These are phyloP conservation scores for Microascus cirrosus DNA, from an alignment of 2,329 filamentous ascomycete species.

Conservation along the genomic window DNA sequence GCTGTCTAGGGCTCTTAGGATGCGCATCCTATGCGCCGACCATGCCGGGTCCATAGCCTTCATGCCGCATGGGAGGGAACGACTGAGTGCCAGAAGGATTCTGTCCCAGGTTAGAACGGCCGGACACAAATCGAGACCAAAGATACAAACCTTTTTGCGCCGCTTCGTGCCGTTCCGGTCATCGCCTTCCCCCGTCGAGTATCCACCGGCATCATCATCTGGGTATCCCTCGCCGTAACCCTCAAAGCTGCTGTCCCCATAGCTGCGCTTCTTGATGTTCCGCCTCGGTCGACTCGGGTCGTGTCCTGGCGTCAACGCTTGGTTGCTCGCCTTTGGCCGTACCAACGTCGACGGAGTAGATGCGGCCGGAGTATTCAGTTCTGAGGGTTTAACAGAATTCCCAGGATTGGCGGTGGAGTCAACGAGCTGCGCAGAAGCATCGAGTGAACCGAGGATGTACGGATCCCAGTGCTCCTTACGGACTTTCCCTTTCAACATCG, in stretches of 20 bases:
- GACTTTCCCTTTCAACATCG: constrained; percentile 40
- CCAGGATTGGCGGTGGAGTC: constrained; percentile 8
- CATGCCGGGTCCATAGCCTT: constrained; percentile 47
- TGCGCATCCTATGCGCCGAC: constrained; percentile 34
- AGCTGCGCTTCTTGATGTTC: constrained; percentile 61
- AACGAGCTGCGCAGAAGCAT: constrained; percentile 3
- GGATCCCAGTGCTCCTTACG: constrained; percentile 10
- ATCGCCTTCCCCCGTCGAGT: constrained; percentile 63
- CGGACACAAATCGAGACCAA: constrained; percentile 12
- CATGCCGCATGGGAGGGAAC: constrained; percentile 33
- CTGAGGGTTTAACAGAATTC: constrained; percentile 33
- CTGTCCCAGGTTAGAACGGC: constrained; percentile 32
- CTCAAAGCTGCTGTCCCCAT: constrained; percentile 63
- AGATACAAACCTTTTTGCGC: constrained; percentile 48
- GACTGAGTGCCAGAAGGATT: constrained; percentile 31
- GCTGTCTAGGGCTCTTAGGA: background rate
- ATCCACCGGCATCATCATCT: constrained; percentile 56
- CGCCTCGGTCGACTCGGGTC: constrained; percentile 50
- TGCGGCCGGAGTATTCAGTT: constrained; percentile 39
- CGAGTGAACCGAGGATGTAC: constrained; percentile 7
- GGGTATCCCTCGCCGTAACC: constrained; percentile 63
- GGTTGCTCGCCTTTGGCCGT: constrained; percentile 22
- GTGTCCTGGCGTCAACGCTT: constrained; percentile 22
- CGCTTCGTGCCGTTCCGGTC: constrained; percentile 40
- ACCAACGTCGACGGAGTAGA: constrained; percentile 18